phyloP scores from a whole-genome alignment of 768 basidiomycete species.

The Boletus sp. region DNA sequence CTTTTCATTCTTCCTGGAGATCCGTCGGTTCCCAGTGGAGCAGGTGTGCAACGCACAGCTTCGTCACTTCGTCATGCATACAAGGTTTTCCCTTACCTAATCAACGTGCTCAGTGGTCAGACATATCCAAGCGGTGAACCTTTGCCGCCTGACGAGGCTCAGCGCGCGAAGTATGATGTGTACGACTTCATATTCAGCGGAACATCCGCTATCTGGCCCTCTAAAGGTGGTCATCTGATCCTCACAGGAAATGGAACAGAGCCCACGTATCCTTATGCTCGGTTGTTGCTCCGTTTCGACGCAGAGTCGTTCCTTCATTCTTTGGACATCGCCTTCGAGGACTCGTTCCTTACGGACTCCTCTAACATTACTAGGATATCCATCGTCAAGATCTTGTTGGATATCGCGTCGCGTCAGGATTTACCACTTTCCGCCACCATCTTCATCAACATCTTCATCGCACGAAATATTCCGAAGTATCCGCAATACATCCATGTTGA shows the following conservation, averaged over 20 bases:
- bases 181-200: slow-evolving; percentile 87
- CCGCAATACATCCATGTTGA: slow-evolving; percentile 63
- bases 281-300: slow-evolving; percentile 81
- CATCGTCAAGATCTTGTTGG: slow-evolving; percentile 80
- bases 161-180: slow-evolving; percentile 65
- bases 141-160: slow-evolving; percentile 60
- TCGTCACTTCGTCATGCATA: slow-evolving; percentile 66
- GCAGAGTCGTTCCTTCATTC: slow-evolving; percentile 92
- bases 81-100: slow-evolving; percentile 88
- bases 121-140: slow-evolving; percentile 83
- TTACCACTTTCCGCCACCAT: slow-evolving; percentile 64
- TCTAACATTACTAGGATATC: slow-evolving; percentile 68
- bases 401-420: slow-evolving; percentile 56
- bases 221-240: slow-evolving; percentile 67
- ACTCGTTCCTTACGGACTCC: slow-evolving; percentile 77
- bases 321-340: slow-evolving; percentile 93
- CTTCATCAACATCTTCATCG: slow-evolving; percentile 92
- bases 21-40: slow-evolving; percentile 5
- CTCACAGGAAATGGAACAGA: slow-evolving; percentile 72
- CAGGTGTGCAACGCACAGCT: slow-evolving; percentile 11
- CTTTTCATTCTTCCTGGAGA: slow-evolving; percentile 3
- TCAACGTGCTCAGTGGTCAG: slow-evolving; percentile 74
- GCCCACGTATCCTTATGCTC: slow-evolving; percentile 87
- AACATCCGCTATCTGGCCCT: slow-evolving; percentile 76
- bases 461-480: slow-evolving; percentile 96